phyloP scores from a whole-genome alignment of 192 early-diverging fungal genomes.

The Allomyces arbusculus region DNA sequence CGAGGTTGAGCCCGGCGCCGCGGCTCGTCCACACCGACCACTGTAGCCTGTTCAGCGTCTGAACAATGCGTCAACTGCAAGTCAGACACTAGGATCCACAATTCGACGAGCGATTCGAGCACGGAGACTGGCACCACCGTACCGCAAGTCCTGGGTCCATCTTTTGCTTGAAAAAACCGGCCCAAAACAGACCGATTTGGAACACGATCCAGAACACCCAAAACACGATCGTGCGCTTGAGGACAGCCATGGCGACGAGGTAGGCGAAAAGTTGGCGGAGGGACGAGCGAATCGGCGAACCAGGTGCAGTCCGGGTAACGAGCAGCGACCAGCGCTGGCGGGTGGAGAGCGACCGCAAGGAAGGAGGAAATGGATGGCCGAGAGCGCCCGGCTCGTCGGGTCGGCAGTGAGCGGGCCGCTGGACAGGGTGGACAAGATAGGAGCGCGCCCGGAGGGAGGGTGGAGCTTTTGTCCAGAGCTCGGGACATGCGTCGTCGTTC shows the following conservation, averaged over 20 bases:
- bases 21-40: slow-evolving; percentile 12
- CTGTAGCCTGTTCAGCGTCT: slow-evolving; percentile 3
- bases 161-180: slow-evolving; percentile 7
- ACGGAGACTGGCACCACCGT: slow-evolving; percentile 5
- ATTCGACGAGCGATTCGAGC: not conserved
- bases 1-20: slow-evolving; percentile 16
- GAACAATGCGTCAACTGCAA: not conserved
- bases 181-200: not conserved
- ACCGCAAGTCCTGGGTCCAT: slow-evolving; percentile 12
- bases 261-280: too few relatives aligned
- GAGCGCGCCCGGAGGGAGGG: too few relatives aligned
- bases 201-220: not conserved
- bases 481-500: too few relatives aligned
- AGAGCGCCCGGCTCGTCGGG: too few relatives aligned
- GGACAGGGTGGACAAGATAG: too few relatives aligned
- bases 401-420: too few relatives aligned
- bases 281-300: too few relatives aligned
- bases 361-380: too few relatives aligned
- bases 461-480: too few relatives aligned
- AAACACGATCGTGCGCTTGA: not conserved
- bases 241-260: not conserved
- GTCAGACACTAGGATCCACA: not conserved
- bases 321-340: too few relatives aligned
- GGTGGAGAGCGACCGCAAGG: too few relatives aligned
- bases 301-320: too few relatives aligned